phyloP scores from a whole-genome alignment of 2,329 filamentous ascomycete species.

The Cordyceps cateniannulata region DNA sequence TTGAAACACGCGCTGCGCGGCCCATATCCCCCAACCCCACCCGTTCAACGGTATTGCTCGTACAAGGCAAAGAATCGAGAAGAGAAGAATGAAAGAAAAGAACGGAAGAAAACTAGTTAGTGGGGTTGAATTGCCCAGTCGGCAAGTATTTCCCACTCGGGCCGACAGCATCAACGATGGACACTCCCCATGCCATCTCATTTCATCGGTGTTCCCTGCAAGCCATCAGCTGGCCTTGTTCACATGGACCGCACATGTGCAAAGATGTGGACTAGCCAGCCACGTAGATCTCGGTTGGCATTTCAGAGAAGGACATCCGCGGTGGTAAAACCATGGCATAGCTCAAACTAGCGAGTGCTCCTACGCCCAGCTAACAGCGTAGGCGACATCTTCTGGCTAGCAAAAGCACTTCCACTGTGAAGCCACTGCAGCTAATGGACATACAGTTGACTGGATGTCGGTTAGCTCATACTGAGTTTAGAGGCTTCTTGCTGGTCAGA shows the following conservation, averaged over 20 bases:
- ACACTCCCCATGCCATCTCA: neutral
- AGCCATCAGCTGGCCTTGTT: neutral
- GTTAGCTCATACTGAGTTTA: too few species aligned
- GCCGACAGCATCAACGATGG: neutral
- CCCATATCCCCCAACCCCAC: neutral
- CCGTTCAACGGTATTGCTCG: neutral
- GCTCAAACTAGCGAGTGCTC: too few species aligned
- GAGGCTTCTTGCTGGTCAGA: too few species aligned
- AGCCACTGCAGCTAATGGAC: too few species aligned
- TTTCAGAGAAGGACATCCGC: too few species aligned
- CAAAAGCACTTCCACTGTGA: too few species aligned
- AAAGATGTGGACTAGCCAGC: too few species aligned
- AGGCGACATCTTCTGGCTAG: too few species aligned
- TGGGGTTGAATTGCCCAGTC: neutral
- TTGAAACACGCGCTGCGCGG: neutral
- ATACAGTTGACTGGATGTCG: too few species aligned
- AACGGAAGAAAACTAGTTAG: neutral
- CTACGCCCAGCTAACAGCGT: too few species aligned
- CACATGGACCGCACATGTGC: neutral
- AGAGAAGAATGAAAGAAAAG: neutral
- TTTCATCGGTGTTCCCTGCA: neutral
- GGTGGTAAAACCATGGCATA: too few species aligned
- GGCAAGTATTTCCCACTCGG: neutral
- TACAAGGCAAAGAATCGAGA: neutral
- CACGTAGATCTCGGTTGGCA: too few species aligned